Percentiles rank a stretch among this genome's conserved stretches.
These are phyloP conservation scores for Cyclostephanos invisitatus DNA, from an alignment of 108 stramenopile genomes.

Conservation along the genomic window DNA sequence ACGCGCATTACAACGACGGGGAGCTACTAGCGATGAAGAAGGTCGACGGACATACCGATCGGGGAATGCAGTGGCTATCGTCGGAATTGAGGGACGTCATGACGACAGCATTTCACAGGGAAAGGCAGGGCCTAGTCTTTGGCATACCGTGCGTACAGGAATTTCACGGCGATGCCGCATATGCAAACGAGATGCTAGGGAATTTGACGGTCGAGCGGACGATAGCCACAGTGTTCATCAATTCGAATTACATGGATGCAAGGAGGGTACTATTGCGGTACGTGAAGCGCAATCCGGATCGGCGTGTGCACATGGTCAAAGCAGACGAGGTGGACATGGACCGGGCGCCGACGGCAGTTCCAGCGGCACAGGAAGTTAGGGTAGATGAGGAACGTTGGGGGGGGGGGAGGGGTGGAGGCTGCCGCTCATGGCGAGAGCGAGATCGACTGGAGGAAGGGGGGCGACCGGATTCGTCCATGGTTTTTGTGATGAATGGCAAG, in stretches of 20 bases:
- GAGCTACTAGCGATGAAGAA: constrained; percentile 2
- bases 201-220: too few relatives aligned
- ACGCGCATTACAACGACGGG: constrained; percentile 6
- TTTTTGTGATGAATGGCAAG: too few relatives aligned
- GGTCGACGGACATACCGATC: neutral
- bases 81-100: neutral
- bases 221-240: too few relatives aligned
- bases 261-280: too few relatives aligned
- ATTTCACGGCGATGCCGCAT: neutral
- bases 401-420: too few relatives aligned
- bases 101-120: neutral
- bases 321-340: neutral
- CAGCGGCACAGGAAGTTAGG: too few relatives aligned
- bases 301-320: constrained; percentile 5
- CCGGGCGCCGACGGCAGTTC: too few relatives aligned
- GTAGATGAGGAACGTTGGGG: too few relatives aligned
- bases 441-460: too few relatives aligned
- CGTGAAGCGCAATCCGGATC: constrained; percentile 1
- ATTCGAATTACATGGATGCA: too few relatives aligned
- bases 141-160: neutral
- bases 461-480: too few relatives aligned
- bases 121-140: neutral
- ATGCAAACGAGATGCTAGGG: neutral
- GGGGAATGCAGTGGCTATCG: constrained; percentile 8
- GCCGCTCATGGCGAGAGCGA: too few relatives aligned